Conservation (phyloP, 768 basidiomycete species). For the Porphyrellus cyaneotinctus region DNA sequence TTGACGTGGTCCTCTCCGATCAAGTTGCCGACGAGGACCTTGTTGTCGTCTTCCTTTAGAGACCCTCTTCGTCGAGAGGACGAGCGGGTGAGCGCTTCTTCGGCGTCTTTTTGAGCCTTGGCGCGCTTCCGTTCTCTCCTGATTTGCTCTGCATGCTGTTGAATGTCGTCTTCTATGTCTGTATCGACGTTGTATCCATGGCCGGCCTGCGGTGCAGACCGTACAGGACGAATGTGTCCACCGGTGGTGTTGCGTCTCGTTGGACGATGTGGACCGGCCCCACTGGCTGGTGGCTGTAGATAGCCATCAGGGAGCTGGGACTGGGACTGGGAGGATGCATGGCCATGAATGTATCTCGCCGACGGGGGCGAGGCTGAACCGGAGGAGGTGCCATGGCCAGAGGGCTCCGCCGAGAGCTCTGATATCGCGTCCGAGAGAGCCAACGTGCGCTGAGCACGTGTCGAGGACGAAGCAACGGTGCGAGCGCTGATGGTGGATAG, state of each 20-base stretch:
- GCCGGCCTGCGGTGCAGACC: constrained; percentile 28
- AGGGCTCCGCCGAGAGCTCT: constrained; percentile 19
- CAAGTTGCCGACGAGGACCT: constrained; percentile 84
- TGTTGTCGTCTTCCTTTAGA: constrained; percentile 41
- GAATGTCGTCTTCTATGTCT: constrained; percentile 57
- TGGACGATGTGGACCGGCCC: constrained; percentile 34
- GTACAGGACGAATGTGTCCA: constrained; percentile 35
- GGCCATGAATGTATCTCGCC: constrained; percentile 18
- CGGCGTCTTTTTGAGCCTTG: constrained; percentile 60
- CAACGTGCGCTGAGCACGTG: constrained; percentile 16
- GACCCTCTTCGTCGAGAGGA: constrained; percentile 23
- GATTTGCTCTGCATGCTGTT: constrained; percentile 86
- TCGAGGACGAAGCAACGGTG: constrained; percentile 18
- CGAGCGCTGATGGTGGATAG: constrained; percentile 29
- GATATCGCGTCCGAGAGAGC: constrained; percentile 13
- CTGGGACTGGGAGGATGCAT: constrained; percentile 24
- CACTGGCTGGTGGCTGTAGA: constrained; percentile 46
- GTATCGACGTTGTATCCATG: constrained; percentile 36
- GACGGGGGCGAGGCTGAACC: constrained; percentile 18
- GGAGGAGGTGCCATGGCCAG: constrained; percentile 15
- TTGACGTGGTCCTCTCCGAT: constrained; percentile 99
- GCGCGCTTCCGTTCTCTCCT: constrained; percentile 77
- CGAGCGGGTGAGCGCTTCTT: constrained; percentile 47
- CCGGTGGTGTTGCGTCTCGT: constrained; percentile 71
- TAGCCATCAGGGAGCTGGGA: constrained; percentile 39